Conservation (phyloP, 2,329 filamentous ascomycete species). For the Chalaropsis ovoidea region DNA sequence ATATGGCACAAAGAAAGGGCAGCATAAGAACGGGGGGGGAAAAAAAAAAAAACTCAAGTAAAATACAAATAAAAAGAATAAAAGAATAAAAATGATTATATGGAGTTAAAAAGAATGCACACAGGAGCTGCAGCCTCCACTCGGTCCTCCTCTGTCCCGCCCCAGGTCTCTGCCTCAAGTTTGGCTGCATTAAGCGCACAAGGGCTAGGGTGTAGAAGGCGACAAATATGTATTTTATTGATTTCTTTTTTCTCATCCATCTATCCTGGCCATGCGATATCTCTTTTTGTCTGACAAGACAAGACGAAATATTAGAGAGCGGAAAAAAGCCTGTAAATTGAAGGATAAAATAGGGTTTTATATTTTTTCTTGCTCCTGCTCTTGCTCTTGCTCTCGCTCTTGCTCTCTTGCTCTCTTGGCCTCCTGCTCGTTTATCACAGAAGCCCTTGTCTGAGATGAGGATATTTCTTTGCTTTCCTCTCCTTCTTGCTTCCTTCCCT, state of each 20-base stretch:
- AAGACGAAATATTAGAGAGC: background rate
- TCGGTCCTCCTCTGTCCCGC: slow-evolving; percentile 6
- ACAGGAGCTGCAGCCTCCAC: background rate
- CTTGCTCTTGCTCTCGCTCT: too few species aligned
- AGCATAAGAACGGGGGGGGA: too few species aligned
- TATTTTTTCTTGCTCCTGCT: background rate
- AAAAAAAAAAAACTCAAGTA: too few species aligned
- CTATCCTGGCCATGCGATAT: background rate
- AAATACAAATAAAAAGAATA: background rate
- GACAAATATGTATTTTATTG: background rate
- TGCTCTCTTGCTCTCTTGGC: background rate
- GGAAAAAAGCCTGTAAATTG: background rate
- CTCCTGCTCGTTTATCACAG: slow-evolving; percentile 2
- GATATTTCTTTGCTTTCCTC: background rate
- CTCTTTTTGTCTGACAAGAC: slow-evolving; percentile 5
- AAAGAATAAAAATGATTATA: background rate
- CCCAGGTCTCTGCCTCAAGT: slow-evolving; percentile 7
- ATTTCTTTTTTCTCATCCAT: background rate
- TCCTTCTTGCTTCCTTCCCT: background rate
- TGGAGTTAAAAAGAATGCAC: background rate
- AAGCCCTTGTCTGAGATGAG: background rate
- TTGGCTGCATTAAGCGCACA: slow-evolving; percentile 7
- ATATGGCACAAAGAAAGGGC: background rate
- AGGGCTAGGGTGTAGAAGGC: background rate
- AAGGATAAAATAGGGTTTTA: background rate